Conservation (phyloP, 2,329 filamentous ascomycete genomes). For the Exophiala spinifera region DNA sequence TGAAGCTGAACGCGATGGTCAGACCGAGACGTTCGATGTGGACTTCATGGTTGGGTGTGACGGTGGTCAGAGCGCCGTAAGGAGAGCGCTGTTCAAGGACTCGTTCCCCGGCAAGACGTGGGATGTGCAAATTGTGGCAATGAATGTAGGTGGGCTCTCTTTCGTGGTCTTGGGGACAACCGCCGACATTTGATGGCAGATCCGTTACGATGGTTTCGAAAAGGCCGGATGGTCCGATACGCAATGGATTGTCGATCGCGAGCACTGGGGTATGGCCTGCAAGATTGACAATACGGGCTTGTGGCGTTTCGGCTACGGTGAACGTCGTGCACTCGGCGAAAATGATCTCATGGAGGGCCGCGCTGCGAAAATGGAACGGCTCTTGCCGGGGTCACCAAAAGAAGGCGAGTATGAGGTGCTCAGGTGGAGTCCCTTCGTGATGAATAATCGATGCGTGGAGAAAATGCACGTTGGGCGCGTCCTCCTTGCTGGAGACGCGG, state of each 20-base stretch:
- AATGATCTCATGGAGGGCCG: slow-evolving; percentile 52
- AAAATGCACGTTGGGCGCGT: slow-evolving; percentile 56
- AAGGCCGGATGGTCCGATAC: slow-evolving; percentile 11
- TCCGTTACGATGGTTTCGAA: slow-evolving; percentile 12
- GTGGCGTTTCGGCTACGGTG: slow-evolving; percentile 63
- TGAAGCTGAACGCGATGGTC: slow-evolving; percentile 15
- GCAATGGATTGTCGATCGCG: slow-evolving; percentile 57
- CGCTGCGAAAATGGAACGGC: slow-evolving; percentile 53
- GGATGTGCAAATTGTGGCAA: slow-evolving; percentile 11
- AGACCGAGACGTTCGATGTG: slow-evolving; percentile 1
- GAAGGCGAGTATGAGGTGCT: slow-evolving; percentile 56
- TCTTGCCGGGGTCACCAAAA: slow-evolving; percentile 59
- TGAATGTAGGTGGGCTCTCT: slow-evolving; percentile 3
- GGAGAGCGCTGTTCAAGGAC: slow-evolving; percentile 28
- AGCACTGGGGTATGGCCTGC: slow-evolving; percentile 62
- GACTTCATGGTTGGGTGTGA: slow-evolving; percentile 46
- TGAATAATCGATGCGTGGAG: slow-evolving; percentile 59
- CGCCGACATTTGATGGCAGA: background rate
- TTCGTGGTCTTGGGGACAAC: background rate
- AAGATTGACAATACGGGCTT: slow-evolving; percentile 57
- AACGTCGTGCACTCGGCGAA: slow-evolving; percentile 48
- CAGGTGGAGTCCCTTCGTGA: slow-evolving; percentile 57
- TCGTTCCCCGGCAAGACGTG: slow-evolving; percentile 10
- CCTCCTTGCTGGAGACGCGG: slow-evolving; percentile 59
- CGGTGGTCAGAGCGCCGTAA: slow-evolving; percentile 39